phyloP scores from a whole-genome alignment of 1,284 basidiomycete genomes.

The Trichosporon sp. region DNA sequence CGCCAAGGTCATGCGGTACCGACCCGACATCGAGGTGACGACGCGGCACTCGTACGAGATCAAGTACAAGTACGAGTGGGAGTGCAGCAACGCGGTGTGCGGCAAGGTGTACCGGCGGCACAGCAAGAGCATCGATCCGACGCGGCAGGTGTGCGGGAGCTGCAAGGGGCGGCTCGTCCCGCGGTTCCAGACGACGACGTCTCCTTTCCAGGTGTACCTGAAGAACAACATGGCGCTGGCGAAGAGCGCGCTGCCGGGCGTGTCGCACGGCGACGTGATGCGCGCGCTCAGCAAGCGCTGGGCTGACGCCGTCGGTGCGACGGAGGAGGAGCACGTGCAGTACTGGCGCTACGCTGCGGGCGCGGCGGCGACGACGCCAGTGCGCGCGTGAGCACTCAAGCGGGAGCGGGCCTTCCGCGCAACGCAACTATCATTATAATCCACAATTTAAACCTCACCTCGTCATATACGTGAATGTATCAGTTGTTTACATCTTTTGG shows the following conservation, averaged over 20 bases:
- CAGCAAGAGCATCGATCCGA: constrained; percentile 43
- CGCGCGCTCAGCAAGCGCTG: constrained; percentile 40
- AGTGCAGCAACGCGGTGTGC: constrained; percentile 35
- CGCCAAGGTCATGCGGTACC: constrained; percentile 39
- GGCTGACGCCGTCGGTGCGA: constrained; percentile 25
- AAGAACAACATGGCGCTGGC: constrained; percentile 43
- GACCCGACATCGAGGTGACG: constrained; percentile 45
- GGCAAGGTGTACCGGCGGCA: constrained; percentile 39
- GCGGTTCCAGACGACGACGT: constrained; percentile 34
- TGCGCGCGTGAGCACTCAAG: background rate
- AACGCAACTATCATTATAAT: background rate
- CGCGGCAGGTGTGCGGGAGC: constrained; percentile 36
- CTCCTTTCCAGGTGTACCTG: constrained; percentile 41
- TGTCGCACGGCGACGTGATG: constrained; percentile 43
- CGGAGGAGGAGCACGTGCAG: constrained; percentile 17
- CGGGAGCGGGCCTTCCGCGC: background rate
- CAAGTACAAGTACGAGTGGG: constrained; percentile 47
- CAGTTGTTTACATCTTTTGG: background rate
- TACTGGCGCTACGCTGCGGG: constrained; percentile 13
- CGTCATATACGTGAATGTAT: background rate
- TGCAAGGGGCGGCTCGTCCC: constrained; percentile 38
- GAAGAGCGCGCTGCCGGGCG: constrained; percentile 36
- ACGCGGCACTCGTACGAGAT: constrained; percentile 47
- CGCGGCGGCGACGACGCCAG: background rate
- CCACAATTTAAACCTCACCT: no score